Base-by-base conservation (phyloP, 106 monocot genomes). In the Acanthochlamys bracteata region DNA sequence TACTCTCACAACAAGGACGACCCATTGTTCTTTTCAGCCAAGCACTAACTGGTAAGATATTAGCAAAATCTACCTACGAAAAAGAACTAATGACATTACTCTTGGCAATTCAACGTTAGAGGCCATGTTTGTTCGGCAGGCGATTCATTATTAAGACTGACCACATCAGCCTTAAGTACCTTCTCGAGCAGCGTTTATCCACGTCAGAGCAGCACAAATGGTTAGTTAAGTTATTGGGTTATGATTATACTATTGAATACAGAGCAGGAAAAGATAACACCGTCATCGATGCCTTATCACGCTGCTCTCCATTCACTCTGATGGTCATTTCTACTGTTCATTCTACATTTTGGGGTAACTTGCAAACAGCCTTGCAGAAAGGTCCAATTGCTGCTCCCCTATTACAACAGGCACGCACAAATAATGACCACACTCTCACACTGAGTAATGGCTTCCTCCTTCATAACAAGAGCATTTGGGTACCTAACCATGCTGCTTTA, bases 181-280 rank as follows among this genome's bases (percentile, higher is more conserved):
- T 66, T 4, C 27, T 53, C 19, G 17, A 66, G 10, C 54, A 66
- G 19, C 20, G 24, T 17, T 17, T 66, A 7, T 3, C 4, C 9
- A 66, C 27, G 10, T 26, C 66, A 2, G 26, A 21, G 4, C 53
- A 66, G n/a, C 27, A 53, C 27, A 52, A 53, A n/a, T 52, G 66
- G 14, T 0, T 47, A 9, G 7, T 15, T 13, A 53, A 66, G 26
- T 33, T 53, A 17, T 10, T 53, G 1, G 25, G 66, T 13, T 66
- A 39, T 33, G 66, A 66, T n/a, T 66, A 54, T 54, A 19, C 13
- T 10, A 53, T 66, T 8, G 14, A n/a, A n/a, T 66, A 66, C 26
- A 13, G 20, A 12, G 17, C 11, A 0, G 53, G 53, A 0, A 25
- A 12, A 11, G 1, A 12, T 4, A 66, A 66, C 39, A 16, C 8